A percentile compares a stretch with the other conserved stretches of the same genome.
Conservation (phyloP, 768 basidiomycete species). For the Tylopilus felleus region DNA sequence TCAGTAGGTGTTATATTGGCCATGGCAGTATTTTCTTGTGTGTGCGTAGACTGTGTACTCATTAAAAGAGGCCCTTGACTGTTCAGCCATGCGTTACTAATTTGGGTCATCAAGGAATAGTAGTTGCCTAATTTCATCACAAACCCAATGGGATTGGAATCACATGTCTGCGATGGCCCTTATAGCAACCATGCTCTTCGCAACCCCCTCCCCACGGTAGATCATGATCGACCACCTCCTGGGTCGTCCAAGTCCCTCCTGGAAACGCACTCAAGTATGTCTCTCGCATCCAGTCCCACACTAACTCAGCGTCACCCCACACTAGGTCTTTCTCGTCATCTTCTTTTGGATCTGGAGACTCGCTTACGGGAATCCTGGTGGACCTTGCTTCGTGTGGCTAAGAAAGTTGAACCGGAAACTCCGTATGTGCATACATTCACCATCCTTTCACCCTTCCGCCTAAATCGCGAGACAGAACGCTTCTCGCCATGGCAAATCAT, state of each 20-base stretch:
- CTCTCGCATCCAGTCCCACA: not conserved
- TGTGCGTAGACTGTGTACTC: not conserved
- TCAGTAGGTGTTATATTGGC: too few species aligned
- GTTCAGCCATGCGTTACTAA: not conserved
- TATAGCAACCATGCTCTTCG: constrained; percentile 8
- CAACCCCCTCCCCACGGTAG: constrained; percentile 1
- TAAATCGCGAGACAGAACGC: constrained; percentile 43
- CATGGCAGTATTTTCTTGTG: too few species aligned
- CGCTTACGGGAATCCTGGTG: constrained; percentile 54
- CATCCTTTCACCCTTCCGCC: not conserved
- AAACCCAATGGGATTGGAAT: constrained; percentile 5
- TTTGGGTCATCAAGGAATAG: not conserved
- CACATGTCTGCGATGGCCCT: constrained; percentile 26
- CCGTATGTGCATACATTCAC: constrained; percentile 39
- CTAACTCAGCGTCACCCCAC: not conserved
- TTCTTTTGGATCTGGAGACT: constrained; percentile 91
- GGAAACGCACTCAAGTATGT: constrained; percentile 80
- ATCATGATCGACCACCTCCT: constrained; percentile 92
- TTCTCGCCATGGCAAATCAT: constrained; percentile 98
- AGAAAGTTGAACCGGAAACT: constrained; percentile 55
- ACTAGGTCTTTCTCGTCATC: constrained; percentile 84
- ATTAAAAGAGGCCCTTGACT: too few species aligned
- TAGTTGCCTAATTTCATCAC: not conserved
- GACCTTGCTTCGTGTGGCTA: constrained; percentile 67
- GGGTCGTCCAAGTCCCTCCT: constrained; percentile 84